These are phyloP conservation scores for Calonectria henricotiae DNA, from an alignment of 2,329 filamentous ascomycete genomes.

Conservation along the genomic window DNA sequence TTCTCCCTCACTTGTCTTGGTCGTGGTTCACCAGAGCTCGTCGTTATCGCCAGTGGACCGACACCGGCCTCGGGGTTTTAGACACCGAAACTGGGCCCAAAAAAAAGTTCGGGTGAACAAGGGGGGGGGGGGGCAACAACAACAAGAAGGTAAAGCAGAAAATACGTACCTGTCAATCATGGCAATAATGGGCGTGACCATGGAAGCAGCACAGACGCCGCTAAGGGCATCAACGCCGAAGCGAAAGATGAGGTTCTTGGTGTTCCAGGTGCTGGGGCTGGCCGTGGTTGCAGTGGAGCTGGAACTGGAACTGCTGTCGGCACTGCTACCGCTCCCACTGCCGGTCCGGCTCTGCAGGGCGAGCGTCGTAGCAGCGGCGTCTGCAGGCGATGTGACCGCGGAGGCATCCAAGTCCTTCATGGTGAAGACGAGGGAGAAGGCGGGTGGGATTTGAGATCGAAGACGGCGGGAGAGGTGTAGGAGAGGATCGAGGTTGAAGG, in stretches of 20 bases:
- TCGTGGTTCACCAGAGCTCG: neutral
- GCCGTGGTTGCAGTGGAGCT: conserved; percentile 16
- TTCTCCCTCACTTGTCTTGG: neutral
- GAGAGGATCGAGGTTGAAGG: conserved; percentile 4
- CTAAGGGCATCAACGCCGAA: conserved; percentile 79
- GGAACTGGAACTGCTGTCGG: conserved; percentile 34
- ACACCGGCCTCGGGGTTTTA: conserved; percentile 30
- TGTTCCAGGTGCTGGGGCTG: conserved; percentile 75
- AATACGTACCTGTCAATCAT: conserved; percentile 84
- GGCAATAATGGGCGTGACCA: conserved; percentile 88
- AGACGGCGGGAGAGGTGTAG: conserved; percentile 8
- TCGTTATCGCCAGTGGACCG: neutral
- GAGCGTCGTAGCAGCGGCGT: conserved; percentile 36
- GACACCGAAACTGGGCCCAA: conserved; percentile 14
- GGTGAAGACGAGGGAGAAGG: neutral
- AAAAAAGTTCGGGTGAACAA: conserved; percentile 12
- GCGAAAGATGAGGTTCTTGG: conserved; percentile 78
- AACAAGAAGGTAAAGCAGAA: neutral
- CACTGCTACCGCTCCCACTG: conserved; percentile 7
- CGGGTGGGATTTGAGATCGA: conserved; percentile 19
- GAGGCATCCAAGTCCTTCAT: conserved; percentile 35
- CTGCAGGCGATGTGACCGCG: conserved; percentile 30
- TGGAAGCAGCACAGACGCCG: conserved; percentile 79
- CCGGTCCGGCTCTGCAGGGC: conserved; percentile 36
- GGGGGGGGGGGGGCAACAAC: neutral